Evolutionary conservation across 345 rosid species (phyloP).

Genomic region (Acer yangbiense): DNA sequence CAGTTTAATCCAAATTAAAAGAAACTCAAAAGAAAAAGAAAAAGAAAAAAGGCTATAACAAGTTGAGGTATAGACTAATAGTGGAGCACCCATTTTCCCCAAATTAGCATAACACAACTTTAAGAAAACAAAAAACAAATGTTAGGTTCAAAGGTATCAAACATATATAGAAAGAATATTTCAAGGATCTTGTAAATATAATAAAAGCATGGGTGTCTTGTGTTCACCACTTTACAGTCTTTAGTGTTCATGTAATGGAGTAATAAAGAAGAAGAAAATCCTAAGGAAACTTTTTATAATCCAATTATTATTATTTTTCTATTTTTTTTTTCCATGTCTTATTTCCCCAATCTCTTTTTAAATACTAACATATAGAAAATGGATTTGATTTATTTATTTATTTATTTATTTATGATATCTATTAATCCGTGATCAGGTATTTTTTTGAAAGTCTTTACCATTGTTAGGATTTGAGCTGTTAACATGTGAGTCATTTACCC

Average conservation of each 20-base stretch:
- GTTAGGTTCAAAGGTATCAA: not conserved
- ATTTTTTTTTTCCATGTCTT: too few species aligned
- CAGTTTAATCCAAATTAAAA: not conserved
- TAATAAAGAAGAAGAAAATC: not conserved
- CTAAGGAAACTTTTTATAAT: not conserved
- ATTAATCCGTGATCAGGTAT: too few species aligned
- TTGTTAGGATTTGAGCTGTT: too few species aligned
- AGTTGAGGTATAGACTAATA: not conserved
- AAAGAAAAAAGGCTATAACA: not conserved
- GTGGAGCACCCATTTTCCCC: slow-evolving; percentile 12
- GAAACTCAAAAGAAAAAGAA: too few species aligned
- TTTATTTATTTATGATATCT: too few species aligned
- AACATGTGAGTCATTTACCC: too few species aligned
- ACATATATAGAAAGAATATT: not conserved
- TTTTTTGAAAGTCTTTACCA: too few species aligned
- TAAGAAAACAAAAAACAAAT: not conserved
- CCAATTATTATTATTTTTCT: not conserved
- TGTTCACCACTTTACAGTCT: slow-evolving; percentile 18
- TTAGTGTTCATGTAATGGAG: not conserved
- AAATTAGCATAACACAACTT: slow-evolving; percentile 8
- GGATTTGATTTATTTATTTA: too few species aligned
- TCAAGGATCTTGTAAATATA: not conserved
- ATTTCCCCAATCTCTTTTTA: too few species aligned
- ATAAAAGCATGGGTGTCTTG: not conserved
- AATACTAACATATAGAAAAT: too few species aligned